Conservation (phyloP, 177 flowering plant species). For the Tripterygium wilfordii region DNA sequence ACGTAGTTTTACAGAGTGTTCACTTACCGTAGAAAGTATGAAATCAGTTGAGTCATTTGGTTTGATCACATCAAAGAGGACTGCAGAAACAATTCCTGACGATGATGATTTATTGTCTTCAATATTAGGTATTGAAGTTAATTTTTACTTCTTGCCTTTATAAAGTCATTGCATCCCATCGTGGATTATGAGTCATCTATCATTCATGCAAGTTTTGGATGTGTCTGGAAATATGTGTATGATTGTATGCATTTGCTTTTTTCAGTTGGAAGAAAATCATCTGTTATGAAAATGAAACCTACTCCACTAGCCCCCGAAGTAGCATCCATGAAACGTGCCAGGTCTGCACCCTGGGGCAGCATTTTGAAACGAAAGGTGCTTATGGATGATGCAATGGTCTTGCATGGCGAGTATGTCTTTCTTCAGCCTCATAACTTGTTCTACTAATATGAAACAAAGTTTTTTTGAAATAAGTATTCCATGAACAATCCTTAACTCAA, state of each 20-base stretch:
- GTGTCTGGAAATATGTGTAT: too few species aligned
- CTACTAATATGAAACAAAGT: too few species aligned
- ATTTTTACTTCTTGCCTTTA: constrained; percentile 2
- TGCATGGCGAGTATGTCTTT: constrained; percentile 94
- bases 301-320: constrained; percentile 54
- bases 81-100: constrained; percentile 58
- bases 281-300: constrained; percentile 68
- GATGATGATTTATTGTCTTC: constrained; percentile 94
- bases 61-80: constrained; percentile 30
- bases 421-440: neutral
- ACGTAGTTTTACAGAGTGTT: constrained; percentile 62
- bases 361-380: constrained; percentile 78
- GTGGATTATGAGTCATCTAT: too few species aligned
- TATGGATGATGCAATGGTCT: constrained; percentile 87
- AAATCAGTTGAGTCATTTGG: constrained; percentile 54
- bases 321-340: constrained; percentile 47
- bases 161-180: neutral
- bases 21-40: constrained; percentile 49
- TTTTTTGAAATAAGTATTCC: too few species aligned
- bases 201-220: too few species aligned
- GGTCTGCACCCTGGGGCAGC: constrained; percentile 35
- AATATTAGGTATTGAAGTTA: constrained; percentile 64
- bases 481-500: too few species aligned
- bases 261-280: constrained; percentile 66
- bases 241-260: constrained; percentile 10